Base-by-base conservation (phyloP, 257 asterid genomes). In the Cruciata laevipes region DNA sequence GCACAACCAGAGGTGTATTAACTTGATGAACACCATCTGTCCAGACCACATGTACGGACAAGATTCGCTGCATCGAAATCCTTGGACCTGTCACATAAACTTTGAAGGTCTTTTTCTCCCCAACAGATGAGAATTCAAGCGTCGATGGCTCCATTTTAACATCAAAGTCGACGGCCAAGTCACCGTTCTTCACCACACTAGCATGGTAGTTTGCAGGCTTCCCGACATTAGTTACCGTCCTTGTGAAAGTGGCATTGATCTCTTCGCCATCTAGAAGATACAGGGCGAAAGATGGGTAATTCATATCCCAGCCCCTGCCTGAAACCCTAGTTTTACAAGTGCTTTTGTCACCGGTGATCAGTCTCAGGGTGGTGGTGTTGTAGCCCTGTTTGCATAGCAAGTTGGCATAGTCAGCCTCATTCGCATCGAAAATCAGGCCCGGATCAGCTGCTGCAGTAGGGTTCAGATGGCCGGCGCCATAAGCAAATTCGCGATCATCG, bases 1-100 rank as follows among this genome's bases (percentile, higher is more conserved):
- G 78, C 52, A 84, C 85, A 16, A 73, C 87, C 6, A 86, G 72
- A 6, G 93, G 93, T 4, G 80, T 74, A 80, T 83, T 82, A 23
- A 84, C 88, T 5, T 8, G 40, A 61, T 80, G 83, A 17, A 42
- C 55, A 5, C 70, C 86, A 33, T 84, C 87, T 1, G 49, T 30
- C 93, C 93, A 86, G 1, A 40, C 61, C 33, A 84, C 68, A 9
- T 81, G 61, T 8, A 86, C 88, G 0, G 89, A 86, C 42, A 71
- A 24, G 55, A 86, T 84, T 13, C 88, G 49, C 12, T 42, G 49
- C 49, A 10, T 17, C 17, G 49, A 42, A 42, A 42, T 42, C 49
- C 3, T 11, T 4, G 49, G 49, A 42, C 49, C 94, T 0, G 70
- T 74, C 37, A 86, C 83, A 5, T 24, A 75, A 20, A 82, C 89